Conservation (phyloP, 208 protist species). For the Trypanosomatidae sp. region DNA sequence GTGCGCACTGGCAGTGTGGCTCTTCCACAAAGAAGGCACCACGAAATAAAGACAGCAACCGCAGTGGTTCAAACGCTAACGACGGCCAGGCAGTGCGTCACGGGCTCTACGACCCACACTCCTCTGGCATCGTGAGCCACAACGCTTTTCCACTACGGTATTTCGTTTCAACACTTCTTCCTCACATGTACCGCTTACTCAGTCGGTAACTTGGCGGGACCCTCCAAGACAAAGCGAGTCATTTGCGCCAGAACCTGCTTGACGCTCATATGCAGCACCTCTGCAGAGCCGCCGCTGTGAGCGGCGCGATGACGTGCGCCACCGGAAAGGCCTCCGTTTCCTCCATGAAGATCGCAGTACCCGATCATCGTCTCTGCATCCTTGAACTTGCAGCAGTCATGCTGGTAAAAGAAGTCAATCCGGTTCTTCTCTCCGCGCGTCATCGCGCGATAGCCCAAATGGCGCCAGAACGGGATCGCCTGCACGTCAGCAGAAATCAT, state of each 20-base stretch:
- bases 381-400: conserved; percentile 87
- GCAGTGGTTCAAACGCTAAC: background rate
- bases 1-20: background rate
- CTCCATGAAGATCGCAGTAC: conserved; percentile 38
- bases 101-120: background rate
- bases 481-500: conserved; percentile 89
- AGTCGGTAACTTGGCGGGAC: conserved; percentile 32
- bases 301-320: background rate
- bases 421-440: conserved; percentile 62
- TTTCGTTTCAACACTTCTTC: conserved; percentile 1
- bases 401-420: conserved; percentile 87
- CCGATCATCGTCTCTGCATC: conserved; percentile 84
- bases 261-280: conserved; percentile 15
- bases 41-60: background rate
- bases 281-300: background rate
- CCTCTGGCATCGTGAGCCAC: background rate
- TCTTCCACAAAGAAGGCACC: background rate
- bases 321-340: background rate
- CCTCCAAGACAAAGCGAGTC: conserved; percentile 50
- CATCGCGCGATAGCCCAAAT: conserved; percentile 80
- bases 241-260: conserved; percentile 35
- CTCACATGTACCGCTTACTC: background rate
- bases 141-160: background rate
- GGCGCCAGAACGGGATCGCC: conserved; percentile 82
- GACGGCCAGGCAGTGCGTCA: background rate